Base-by-base conservation (phyloP, 1,139 yeast genomes). In the Blastobotrys persicus region DNA sequence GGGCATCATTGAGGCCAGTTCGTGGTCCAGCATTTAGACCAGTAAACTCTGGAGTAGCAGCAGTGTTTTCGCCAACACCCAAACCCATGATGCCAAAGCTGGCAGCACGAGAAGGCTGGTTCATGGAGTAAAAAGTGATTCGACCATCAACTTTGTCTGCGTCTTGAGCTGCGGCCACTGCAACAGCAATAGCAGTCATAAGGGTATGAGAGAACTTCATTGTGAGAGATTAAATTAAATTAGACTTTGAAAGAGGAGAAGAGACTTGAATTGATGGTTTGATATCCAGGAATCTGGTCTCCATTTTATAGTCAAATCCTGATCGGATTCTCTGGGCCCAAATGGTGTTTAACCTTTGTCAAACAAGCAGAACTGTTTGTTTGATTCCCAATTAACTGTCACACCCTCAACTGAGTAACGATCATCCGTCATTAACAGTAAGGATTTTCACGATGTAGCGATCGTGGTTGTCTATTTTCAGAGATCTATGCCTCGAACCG, bases 151-250 rank as follows among this genome's bases (percentile, higher is more conserved):
- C 31, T 16, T 39, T 39, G 43, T 17, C n/a, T n/a, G n/a, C 16
- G 18, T 12, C 43, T 28, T 43, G 40, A 12, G 46, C 46, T 3
- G 40, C 6, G 18, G 32, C 46, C 13, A 13, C 9, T 18, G 46
- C 46, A 12, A 41, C 46, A 12, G 33, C 38, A 17, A 43, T 35
- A 18, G 46, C 39, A 20, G 32, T 16, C n/a, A 43, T 19, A 23
- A 33, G 31, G 34, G 37, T 37, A 28, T 20, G 19, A 13, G 46
- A 28, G 40, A 43, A 37, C 40, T 43, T 20, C 46, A 43, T 43
- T 43, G 3, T 43, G 3, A 12, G 4, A 7, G 13, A 20, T 34
- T 18, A 9, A 23, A 9, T 6, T 23, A 6, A 23, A 23, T 23
- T 23, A 23, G 28, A 23, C 9, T 5, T 23, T 9, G 9, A 23